Evolutionary conservation across 345 rosid genomes (phyloP).

Genomic region (Ceriops tagal): DNA sequence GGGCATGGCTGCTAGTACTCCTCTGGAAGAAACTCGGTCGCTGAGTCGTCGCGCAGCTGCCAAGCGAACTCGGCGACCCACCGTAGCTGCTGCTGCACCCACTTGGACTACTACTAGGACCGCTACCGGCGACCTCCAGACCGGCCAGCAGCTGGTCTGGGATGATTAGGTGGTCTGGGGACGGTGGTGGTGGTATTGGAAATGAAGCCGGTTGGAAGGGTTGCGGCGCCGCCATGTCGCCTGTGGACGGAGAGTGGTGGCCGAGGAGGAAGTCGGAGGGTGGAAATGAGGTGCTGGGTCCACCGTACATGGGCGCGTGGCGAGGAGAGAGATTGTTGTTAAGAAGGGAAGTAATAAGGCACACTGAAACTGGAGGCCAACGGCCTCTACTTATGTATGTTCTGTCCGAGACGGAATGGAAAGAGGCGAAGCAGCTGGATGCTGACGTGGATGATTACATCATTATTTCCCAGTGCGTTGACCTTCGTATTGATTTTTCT

Average conservation of each 20-base stretch:
- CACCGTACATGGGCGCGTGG: constrained; percentile 43
- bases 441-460: constrained; percentile 42
- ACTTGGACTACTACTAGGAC: constrained; percentile 9
- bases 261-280: constrained; percentile 21
- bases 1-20: constrained; percentile 61
- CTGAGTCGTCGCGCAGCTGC: constrained; percentile 38
- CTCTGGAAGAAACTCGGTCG: constrained; percentile 47
- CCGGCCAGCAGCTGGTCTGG: constrained; percentile 22
- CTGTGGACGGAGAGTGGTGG: constrained; percentile 17
- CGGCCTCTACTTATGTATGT: constrained; percentile 29
- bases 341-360: not conserved
- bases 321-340: not conserved
- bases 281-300: constrained; percentile 7
- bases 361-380: constrained; percentile 16
- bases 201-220: constrained; percentile 14
- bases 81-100: constrained; percentile 25
- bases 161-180: constrained; percentile 26
- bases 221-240: constrained; percentile 17
- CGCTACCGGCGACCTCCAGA: constrained; percentile 12
- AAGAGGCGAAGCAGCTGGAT: not conserved
- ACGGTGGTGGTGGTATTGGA: constrained; percentile 31
- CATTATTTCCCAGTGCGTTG: constrained; percentile 36
- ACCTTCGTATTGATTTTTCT: constrained; percentile 18
- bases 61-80: constrained; percentile 53
- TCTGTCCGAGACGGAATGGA: not conserved